Percentiles rank a stretch among this genome's conserved stretches.
phyloP scores from a whole-genome alignment of 1,284 basidiomycete genomes.

The Ustilago tritici region DNA sequence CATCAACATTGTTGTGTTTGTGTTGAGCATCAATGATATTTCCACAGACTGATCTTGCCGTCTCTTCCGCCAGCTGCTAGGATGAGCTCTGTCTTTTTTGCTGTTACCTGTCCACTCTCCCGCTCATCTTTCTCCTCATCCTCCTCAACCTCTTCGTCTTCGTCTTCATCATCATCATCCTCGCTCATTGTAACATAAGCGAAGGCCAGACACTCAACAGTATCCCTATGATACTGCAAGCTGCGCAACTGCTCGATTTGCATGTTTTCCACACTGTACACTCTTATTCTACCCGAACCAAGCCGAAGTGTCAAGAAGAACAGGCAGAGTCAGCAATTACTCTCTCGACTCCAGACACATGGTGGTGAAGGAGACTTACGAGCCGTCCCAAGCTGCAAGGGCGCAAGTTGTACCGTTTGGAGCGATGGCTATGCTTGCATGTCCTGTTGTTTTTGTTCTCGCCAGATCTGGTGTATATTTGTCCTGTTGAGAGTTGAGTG shows the following conservation, averaged over 20 bases:
- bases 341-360: not conserved
- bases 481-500: not conserved
- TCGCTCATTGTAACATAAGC: not conserved
- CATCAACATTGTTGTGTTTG: not conserved
- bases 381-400: constrained; percentile 45
- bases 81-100: constrained; percentile 6
- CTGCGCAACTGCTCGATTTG: not conserved
- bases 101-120: not conserved
- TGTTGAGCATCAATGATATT: constrained; percentile 21
- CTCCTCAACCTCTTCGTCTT: not conserved
- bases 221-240: constrained; percentile 36
- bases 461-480: constrained; percentile 4
- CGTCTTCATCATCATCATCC: not conserved
- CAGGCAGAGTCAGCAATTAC: not conserved
- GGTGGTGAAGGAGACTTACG: constrained; percentile 28
- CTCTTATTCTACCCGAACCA: constrained; percentile 13
- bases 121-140: not conserved
- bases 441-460: constrained; percentile 22
- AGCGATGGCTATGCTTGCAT: constrained; percentile 29
- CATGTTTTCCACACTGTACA: constrained; percentile 13
- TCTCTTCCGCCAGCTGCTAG: constrained; percentile 44
- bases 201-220: constrained; percentile 38
- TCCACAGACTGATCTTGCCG: constrained; percentile 51
- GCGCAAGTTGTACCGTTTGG: constrained; percentile 19
- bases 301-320: not conserved